Evolutionary conservation across 2,329 filamentous ascomycete genomes (phyloP).

Genomic region (Nothomitra cinnamomea): DNA sequence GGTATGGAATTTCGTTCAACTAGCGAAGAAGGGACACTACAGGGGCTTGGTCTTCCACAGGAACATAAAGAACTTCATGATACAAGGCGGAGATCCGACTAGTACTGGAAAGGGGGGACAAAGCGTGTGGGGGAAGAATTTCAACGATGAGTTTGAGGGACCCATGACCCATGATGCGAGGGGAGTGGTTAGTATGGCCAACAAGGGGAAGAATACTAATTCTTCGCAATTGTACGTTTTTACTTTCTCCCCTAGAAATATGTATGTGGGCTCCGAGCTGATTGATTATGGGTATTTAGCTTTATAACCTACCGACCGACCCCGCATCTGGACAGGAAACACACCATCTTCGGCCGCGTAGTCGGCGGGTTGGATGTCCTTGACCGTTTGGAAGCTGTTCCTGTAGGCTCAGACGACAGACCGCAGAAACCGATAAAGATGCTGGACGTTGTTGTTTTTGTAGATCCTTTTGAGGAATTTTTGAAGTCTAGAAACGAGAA

Average conservation of each 20-base stretch:
- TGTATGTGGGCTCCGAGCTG: too few species aligned
- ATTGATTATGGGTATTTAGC: too few species aligned
- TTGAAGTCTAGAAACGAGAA: constrained; percentile 41
- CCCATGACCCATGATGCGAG: constrained; percentile 67
- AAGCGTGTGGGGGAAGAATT: constrained; percentile 88
- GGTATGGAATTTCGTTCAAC: constrained; percentile 89
- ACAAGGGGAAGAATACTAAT: constrained; percentile 97
- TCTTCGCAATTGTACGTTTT: constrained; percentile 56
- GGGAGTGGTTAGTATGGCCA: constrained; percentile 84
- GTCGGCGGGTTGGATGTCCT: constrained; percentile 61
- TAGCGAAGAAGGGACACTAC: constrained; percentile 85
- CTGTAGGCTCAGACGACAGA: constrained; percentile 56
- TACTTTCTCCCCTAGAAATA: constrained; percentile 16
- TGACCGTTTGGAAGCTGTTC: constrained; percentile 57
- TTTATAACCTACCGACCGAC: constrained; percentile 81
- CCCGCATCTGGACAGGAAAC: constrained; percentile 80
- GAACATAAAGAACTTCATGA: constrained; percentile 94
- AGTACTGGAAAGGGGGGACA: constrained; percentile 81
- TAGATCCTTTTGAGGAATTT: constrained; percentile 94
- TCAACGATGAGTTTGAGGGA: constrained; percentile 84
- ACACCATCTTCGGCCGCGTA: constrained; percentile 87
- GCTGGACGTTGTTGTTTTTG: constrained; percentile 65
- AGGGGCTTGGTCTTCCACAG: constrained; percentile 71
- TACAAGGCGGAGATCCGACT: constrained; percentile 88
- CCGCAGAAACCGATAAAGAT: constrained; percentile 68